A percentile compares a stretch with the other conserved stretches of the same genome.
phyloP scores from a whole-genome alignment of 1,139 yeast genomes.

The Fermentozyma sake region DNA sequence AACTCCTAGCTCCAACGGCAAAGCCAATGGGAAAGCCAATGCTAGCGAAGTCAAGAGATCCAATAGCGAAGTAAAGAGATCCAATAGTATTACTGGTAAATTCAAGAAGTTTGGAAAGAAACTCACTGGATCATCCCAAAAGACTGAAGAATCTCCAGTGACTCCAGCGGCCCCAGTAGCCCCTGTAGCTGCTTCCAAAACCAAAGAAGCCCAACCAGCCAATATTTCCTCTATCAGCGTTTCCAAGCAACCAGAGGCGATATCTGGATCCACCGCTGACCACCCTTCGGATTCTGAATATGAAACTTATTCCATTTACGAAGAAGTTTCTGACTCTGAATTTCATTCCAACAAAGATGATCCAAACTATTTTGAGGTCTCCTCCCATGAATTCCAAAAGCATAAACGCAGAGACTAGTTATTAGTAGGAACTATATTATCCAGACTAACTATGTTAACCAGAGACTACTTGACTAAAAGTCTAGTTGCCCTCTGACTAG shows the following conservation, averaged over 20 bases:
- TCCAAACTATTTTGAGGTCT: conserved; percentile 48
- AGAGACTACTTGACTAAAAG: too few species aligned
- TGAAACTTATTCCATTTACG: conserved; percentile 43
- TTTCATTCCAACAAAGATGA: conserved; percentile 40
- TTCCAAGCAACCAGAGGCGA: conserved; percentile 9
- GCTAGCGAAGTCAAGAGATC: conserved; percentile 3
- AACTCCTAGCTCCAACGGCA: not conserved
- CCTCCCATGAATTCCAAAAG: conserved; percentile 29
- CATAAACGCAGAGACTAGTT: conserved; percentile 1
- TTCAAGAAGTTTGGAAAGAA: conserved; percentile 22
- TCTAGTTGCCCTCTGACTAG: too few species aligned
- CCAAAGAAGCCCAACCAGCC: conserved; percentile 6
- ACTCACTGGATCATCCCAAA: conserved; percentile 8
- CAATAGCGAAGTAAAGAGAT: conserved; percentile 8
- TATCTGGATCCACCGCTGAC: conserved; percentile 8
- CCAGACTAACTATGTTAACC: too few species aligned
- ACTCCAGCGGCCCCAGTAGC: conserved; percentile 4
- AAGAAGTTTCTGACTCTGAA: conserved; percentile 48
- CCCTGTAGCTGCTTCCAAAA: not conserved
- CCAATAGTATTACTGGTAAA: conserved; percentile 17
- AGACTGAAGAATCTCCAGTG: conserved; percentile 5
- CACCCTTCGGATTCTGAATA: conserved; percentile 11
- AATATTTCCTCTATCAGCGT: conserved; percentile 8
- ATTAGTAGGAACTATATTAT: conserved; percentile 1
- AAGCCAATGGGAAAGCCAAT: conserved; percentile 6